phyloP scores from a whole-genome alignment of 805 yeast genomes.

The Lipomyces kockii region DNA sequence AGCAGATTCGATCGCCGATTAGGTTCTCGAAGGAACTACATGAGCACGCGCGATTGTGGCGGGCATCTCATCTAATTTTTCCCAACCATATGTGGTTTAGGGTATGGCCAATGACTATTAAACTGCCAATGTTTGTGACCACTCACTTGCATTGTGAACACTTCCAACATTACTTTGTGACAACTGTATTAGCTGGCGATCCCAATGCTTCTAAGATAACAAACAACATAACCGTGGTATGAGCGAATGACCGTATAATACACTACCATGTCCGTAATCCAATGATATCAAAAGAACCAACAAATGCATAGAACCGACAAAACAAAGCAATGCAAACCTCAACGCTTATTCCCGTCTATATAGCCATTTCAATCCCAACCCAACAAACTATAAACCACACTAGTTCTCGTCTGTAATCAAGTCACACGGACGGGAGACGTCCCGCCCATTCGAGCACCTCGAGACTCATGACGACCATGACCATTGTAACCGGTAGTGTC shows the following conservation, averaged over 20 bases:
- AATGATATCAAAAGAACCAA: not conserved
- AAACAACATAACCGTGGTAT: not conserved
- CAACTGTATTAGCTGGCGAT: not conserved
- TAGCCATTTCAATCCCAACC: not conserved
- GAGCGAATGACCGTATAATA: not conserved
- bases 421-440: slow-evolving; percentile 20
- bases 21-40: not conserved
- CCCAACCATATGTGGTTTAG: not conserved
- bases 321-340: not conserved
- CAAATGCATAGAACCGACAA: slow-evolving; percentile 1
- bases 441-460: slow-evolving; percentile 60
- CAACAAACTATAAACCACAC: not conserved
- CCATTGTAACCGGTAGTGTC: slow-evolving; percentile 62
- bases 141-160: too few relatives aligned
- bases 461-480: slow-evolving; percentile 59
- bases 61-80: too few relatives aligned
- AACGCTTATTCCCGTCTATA: not conserved
- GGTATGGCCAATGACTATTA: too few relatives aligned
- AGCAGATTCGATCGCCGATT: not conserved
- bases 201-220: not conserved
- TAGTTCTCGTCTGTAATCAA: not conserved
- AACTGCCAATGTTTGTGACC: too few relatives aligned
- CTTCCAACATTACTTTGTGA: too few relatives aligned
- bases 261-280: not conserved
- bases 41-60: not conserved